Conservation (phyloP, 164 flowering plant genomes). For the Vitis amurensis region DNA sequence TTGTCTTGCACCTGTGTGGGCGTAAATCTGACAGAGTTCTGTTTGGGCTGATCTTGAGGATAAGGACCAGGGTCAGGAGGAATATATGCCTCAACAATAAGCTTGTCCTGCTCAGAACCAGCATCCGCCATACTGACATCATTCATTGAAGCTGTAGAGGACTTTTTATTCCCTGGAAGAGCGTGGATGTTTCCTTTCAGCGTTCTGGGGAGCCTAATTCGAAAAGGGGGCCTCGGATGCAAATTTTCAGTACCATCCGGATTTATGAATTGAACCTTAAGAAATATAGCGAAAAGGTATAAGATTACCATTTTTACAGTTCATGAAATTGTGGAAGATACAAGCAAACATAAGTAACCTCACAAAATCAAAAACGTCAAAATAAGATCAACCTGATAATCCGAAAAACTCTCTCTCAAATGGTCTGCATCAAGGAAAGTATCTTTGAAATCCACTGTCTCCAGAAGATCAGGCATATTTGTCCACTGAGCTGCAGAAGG, state of each 20-base stretch:
- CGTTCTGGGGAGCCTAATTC: slow-evolving; percentile 64
- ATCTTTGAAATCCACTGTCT: slow-evolving; percentile 87
- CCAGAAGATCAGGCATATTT: slow-evolving; percentile 89
- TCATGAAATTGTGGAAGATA: neutral
- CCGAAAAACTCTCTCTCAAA: slow-evolving; percentile 66
- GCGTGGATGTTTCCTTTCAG: slow-evolving; percentile 54
- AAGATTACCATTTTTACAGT: neutral
- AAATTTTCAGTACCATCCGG: slow-evolving; percentile 67
- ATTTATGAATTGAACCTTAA: slow-evolving; percentile 66
- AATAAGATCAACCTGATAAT: slow-evolving; percentile 58
- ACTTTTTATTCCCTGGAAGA: slow-evolving; percentile 63
- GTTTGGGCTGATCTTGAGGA: slow-evolving; percentile 97
- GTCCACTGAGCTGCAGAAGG: slow-evolving; percentile 99
- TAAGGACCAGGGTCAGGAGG: slow-evolving; percentile 99
- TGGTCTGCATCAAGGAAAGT: slow-evolving; percentile 88
- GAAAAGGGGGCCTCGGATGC: slow-evolving; percentile 78
- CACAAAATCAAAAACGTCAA: too few species aligned
- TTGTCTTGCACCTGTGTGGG: slow-evolving; percentile 70
- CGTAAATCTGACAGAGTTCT: slow-evolving; percentile 90
- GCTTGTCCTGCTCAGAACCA: slow-evolving; percentile 45
- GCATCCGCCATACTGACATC: slow-evolving; percentile 38
- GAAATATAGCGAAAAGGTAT: neutral
- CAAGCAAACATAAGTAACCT: neutral
- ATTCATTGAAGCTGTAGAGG: slow-evolving; percentile 24
- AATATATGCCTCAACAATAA: slow-evolving; percentile 80